Percentiles rank a stretch among this genome's conserved stretches.
phyloP scores from a whole-genome alignment of 306 rosid genomes.

The Inga oerstediana region DNA sequence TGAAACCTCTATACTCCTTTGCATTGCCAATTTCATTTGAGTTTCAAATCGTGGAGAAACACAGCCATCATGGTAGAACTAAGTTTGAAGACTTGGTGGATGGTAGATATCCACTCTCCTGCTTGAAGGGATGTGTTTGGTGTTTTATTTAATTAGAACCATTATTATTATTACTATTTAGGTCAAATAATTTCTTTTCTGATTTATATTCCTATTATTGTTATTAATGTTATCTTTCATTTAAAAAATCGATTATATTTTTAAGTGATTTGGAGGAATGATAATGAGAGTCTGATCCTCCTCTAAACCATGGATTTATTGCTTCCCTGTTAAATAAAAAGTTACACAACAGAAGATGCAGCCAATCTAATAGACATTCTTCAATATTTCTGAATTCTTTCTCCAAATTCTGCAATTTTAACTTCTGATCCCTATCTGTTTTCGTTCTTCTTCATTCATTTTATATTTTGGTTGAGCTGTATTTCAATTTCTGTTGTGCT shows the following conservation, averaged over 20 bases:
- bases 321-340: background rate
- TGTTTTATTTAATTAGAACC: background rate
- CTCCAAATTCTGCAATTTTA: background rate
- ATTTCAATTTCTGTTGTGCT: slow-evolving; percentile 15
- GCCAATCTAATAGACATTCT: background rate
- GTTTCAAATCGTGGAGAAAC: no score
- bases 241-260: background rate
- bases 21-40: no score
- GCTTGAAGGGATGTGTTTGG: background rate
- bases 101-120: background rate
- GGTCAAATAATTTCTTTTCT: background rate
- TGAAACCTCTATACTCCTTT: no score
- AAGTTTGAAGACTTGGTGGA: background rate
- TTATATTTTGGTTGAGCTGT: slow-evolving; percentile 24
- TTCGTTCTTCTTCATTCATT: slow-evolving; percentile 1
- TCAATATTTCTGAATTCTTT: background rate
- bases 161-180: background rate
- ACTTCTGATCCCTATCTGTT: background rate
- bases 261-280: background rate
- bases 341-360: background rate
- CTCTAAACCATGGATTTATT: background rate
- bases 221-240: background rate
- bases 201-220: background rate
- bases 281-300: background rate
- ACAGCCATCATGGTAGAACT: background rate